Base-by-base conservation (phyloP, 2,329 filamentous ascomycete species). In the Alternaria postmessia region DNA sequence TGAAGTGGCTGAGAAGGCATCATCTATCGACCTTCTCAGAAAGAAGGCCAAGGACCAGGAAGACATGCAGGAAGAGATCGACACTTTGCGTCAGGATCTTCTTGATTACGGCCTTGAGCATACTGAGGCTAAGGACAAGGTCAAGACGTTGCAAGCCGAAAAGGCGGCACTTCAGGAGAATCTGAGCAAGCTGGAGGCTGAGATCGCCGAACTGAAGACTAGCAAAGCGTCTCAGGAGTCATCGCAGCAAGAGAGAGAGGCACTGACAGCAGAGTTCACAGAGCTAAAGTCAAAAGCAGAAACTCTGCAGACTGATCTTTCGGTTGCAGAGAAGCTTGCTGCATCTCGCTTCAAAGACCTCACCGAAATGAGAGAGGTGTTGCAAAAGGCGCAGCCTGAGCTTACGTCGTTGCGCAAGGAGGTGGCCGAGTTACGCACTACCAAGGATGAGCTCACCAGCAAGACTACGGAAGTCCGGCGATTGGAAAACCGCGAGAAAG, bases 301-400 rank as follows among this genome's bases (percentile, higher is more conserved):
- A 2, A 85, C 86, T 0, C 78, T 97, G 18, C 89, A 96, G 72
- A 92, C 90, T 0, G 94, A 99, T 73, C 85, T 98, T 3, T 90
- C 89, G 2, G 93, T 93, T 2, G 91, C 94, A 0, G 89, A 97
- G 75, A 89, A 96, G 78, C 85, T 98, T 12, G 93, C 95, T 0
- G 90, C 96, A 62, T 90, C 87, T 16, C 86, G 95, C 30, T 98
- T 93, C 82, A 96, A 93, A 77, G 94, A 98, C 61, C 82, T 97
- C 2, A 89, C 89, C 0, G 91, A 96, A 28, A 82, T 97, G 46
- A 87, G 90, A 20, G 91, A 94, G 62, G 84, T 94, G 3, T 79
- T 97, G 30, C 89, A 93, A 66, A 96, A 95, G 75, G 87, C 91
- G 0, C 94, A 97, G 72, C 91, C 93, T 0, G 94, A 99, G 78